Base-by-base conservation (phyloP, 2,329 filamentous ascomycete genomes). In the Canariomyces notabilis region DNA sequence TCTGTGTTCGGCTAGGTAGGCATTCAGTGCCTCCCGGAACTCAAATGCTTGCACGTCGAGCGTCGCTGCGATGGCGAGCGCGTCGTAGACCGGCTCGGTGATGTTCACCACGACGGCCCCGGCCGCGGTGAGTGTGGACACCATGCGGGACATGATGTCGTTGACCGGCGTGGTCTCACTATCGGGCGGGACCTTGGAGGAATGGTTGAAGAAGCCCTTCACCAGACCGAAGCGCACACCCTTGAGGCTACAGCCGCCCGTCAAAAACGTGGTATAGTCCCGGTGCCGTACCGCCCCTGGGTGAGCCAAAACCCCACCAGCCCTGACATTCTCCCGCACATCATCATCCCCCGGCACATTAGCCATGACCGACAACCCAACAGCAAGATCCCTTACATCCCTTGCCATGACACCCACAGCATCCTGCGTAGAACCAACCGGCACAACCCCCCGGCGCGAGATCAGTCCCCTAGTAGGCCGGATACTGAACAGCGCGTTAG, bases 21-120 rank as follows among this genome's bases (percentile, higher is more conserved):
- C 49, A 48, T 82, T 68, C 53, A 84, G 69, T 18, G 64, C 58
- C 56, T 81, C 69, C 14, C 74, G 71, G 58, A 76, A 82, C 56
- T 85, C 82, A 57, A 69, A 80, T 8, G 69, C 69, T 55, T 86
- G 82, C 1, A 80, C 77, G 54, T 85, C 82, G 14, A n/a, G n/a
- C n/a, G 77, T 67, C 0, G 61, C 57, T 4, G 59, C 58, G 35
- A 85, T 71, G 4, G 65, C 60, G 1, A 71, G 70, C 1, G 75
- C 67, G 53, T 83, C 75, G 58, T 80, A 82, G 14, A 71, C 51
- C 1, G 66, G 34, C 5, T 69, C 66, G 7, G 64, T 68, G 46
- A 82, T 73, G 23, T 72, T 68, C 14, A 82, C 55, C 2, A 82
- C 54, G 0, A 63, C 68, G 4, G 67, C 77, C 9, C 77, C 78